phyloP scores from a whole-genome alignment of 2,329 filamentous ascomycete species.

The Didymella sp. region DNA sequence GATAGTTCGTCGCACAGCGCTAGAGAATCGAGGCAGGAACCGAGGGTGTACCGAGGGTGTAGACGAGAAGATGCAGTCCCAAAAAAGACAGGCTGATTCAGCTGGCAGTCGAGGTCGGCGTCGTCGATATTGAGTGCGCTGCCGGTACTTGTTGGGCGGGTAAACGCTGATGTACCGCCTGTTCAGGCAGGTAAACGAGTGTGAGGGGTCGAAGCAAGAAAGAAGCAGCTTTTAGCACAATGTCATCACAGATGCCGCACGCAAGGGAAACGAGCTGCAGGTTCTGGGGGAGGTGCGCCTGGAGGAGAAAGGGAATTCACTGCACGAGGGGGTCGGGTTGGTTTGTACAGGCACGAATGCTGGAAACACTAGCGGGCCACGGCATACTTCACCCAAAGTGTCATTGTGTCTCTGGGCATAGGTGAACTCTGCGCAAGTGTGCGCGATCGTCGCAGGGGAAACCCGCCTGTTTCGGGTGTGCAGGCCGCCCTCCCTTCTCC shows the following conservation, averaged over 20 bases:
- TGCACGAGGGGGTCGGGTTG: slow-evolving; percentile 28
- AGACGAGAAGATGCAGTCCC: slow-evolving; percentile 21
- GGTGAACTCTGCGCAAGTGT: slow-evolving; percentile 14
- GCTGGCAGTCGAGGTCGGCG: slow-evolving; percentile 15
- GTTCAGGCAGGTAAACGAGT: slow-evolving; percentile 34
- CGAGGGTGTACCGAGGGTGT: slow-evolving; percentile 19
- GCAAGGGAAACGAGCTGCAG: slow-evolving; percentile 31
- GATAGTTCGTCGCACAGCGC: slow-evolving; percentile 36
- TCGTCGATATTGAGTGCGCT: slow-evolving; percentile 20
- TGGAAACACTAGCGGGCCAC: slow-evolving; percentile 25
- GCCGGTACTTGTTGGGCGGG: slow-evolving; percentile 12
- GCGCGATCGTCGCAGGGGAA: slow-evolving; percentile 34
- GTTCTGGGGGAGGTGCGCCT: slow-evolving; percentile 25
- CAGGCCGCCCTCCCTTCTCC: slow-evolving; percentile 21
- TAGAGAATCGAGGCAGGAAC: slow-evolving; percentile 38
- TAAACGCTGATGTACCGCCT: slow-evolving; percentile 8
- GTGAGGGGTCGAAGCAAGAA: slow-evolving; percentile 31
- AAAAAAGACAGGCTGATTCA: slow-evolving; percentile 23
- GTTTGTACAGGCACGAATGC: slow-evolving; percentile 36
- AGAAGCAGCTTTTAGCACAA: slow-evolving; percentile 21
- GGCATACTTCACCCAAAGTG: slow-evolving; percentile 12
- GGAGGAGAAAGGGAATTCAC: slow-evolving; percentile 19
- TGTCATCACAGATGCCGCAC: slow-evolving; percentile 27
- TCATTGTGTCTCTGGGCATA: slow-evolving; percentile 15
- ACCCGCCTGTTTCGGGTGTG: slow-evolving; percentile 23